Evolutionary conservation across 2,329 filamentous ascomycete species (phyloP), one percentile per base, ranked within the genome.

Genomic region (Fusarium sp.): DNA sequence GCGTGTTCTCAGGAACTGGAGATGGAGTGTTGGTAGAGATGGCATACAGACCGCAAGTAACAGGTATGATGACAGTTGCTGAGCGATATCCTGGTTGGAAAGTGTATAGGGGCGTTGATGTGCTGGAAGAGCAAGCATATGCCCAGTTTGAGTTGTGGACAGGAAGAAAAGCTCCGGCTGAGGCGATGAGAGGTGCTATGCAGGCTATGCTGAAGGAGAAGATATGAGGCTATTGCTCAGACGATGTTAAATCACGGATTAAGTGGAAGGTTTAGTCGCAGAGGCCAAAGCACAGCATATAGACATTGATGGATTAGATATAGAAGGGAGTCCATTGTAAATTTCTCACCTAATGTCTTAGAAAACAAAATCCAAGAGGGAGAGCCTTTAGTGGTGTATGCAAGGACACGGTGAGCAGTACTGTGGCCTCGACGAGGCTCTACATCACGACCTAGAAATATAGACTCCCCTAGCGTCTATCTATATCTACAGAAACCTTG

Each of bases 71-170:
- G 63, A 53, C 6, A 15, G 38, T 46, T 0, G 46, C 63, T 6
- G 46, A 16, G 8, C 6, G 10, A 6, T 5, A 15, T 6, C 1
- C 21, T 1, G 18, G 18, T 0, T 67, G 63, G 64, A 67, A 37
- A 3, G 33, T 67, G 1, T 67, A 53, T 1, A 28, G 38, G 4
- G 63, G 64, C 1, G 23, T 67, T 8, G 35, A 67, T 28, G 38
- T 67, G 0, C 5, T 67, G 5, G 64, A 67, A 3, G 53, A 67
- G 21, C 63, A 67, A 18, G 64, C 44, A 2, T 67, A 67, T n/a
- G 53, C 40, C 0, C 64, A 67, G 23, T 67, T 61, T 9, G 44
- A 67, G 16, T 5, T 67, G 5, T 67, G 63, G 63, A 61, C 46
- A 13, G 35, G 40, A 23, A 16, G 5, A 16, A 13, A 42, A 0